Evolutionary conservation across 2,329 filamentous ascomycete species (phyloP), one percentile per base, ranked within the genome.

Genomic region (Penicillium sp.): DNA sequence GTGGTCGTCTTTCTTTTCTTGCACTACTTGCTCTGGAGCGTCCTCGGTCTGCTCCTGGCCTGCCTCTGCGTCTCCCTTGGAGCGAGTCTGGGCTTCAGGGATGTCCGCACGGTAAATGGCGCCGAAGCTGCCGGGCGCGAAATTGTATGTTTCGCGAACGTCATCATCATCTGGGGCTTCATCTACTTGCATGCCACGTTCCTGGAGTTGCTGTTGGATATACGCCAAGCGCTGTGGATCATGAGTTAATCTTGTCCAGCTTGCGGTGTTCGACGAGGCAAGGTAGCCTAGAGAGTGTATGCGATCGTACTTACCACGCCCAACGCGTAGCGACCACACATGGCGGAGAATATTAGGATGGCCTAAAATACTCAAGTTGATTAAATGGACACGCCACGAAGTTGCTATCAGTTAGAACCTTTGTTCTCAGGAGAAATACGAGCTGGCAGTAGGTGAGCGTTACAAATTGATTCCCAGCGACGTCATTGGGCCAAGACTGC

Each of bases 41-140:
- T 55, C 50, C 9, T 50, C 24, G 27, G 36, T 56, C 43, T 33
- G 49, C 46, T 60, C 40, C 31, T 66, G 60, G 47, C 57, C 64
- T 40, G 53, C 56, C 14, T 60, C 58, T n/a, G 54, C 49, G n/a
- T 68, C 65, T 56, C 68, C 55, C 13, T 60, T 62, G 35, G 53
- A 68, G 52, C 64, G 63, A 57, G 72, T 62, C 22, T 63, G 57
- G n/a, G 79, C 78, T 59, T 89, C 86, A 13, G 87, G 82, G 6
- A 84, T 83, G 53, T 92, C 86, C 36, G 91, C 91, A 59, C 92
- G 87, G 73, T 96, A 96, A 27, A 98, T 90, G 24, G 95, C 81
- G 36, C 95, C 94, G 69, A 89, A 83, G 61, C 92, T 90, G 0
- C 93, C 90, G 0, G 95, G 95, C 0, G 94, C 92, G 72, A 99